phyloP scores from a whole-genome alignment of 306 rosid species.

The Clitoria ternatea region DNA sequence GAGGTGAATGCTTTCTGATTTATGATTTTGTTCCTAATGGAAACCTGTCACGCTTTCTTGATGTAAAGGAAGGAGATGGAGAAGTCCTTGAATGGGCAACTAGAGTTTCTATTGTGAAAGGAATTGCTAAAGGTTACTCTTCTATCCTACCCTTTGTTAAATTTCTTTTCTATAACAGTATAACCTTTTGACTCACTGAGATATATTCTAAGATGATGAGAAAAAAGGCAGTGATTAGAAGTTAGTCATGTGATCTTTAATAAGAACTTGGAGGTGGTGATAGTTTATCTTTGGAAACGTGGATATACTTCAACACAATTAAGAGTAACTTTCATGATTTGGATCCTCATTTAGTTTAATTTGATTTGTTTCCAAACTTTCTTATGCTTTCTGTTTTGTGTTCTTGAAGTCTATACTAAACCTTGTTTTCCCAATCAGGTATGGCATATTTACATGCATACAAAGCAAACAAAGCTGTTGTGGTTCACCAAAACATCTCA shows the following conservation, averaged over 20 bases:
- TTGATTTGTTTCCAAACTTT: no score
- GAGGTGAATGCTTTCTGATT: conserved; percentile 81
- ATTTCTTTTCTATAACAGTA: not conserved
- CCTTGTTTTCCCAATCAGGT: conserved; percentile 44
- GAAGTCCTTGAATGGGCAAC: conserved; percentile 86
- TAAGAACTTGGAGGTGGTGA: no score
- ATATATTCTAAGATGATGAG: no score
- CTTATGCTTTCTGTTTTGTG: not conserved
- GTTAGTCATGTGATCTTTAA: no score
- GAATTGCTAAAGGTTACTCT: conserved; percentile 72
- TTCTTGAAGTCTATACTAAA: conserved; percentile 12
- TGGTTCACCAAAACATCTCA: conserved; percentile 86
- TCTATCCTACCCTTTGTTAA: not conserved
- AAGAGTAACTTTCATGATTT: no score
- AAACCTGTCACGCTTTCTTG: conserved; percentile 57
- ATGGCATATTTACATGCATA: conserved; percentile 64
- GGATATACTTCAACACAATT: no score
- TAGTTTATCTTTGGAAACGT: no score
- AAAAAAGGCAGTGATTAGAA: no score
- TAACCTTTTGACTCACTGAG: not conserved
- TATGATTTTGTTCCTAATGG: conserved; percentile 75
- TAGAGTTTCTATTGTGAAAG: conserved; percentile 76
- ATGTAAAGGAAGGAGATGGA: conserved; percentile 60
- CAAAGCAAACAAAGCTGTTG: conserved; percentile 59
- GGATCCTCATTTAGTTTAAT: no score